These are phyloP conservation scores for Exophiala calicioides DNA, from an alignment of 2,329 filamentous ascomycete genomes.

Conservation along the genomic window DNA sequence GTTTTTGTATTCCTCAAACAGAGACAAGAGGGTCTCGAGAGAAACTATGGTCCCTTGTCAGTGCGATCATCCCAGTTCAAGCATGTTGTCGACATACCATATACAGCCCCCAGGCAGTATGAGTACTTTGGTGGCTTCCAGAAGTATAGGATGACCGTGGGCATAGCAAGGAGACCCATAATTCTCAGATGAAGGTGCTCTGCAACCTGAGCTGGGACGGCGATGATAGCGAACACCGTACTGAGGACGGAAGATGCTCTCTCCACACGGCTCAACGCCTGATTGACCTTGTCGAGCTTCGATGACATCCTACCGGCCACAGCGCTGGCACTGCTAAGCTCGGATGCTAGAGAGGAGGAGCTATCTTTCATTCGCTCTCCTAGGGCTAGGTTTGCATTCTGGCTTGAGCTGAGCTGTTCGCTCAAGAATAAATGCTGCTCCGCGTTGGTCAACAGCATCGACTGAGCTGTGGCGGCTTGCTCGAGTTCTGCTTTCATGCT, in stretches of 20 bases:
- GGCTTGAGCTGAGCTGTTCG: constrained; percentile 10
- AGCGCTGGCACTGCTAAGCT: constrained; percentile 18
- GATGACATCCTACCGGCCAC: constrained; percentile 16
- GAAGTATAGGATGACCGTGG: constrained; percentile 13
- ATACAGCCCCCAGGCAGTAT: constrained; percentile 16
- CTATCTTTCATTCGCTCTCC: constrained; percentile 13
- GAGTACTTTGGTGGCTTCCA: constrained; percentile 20
- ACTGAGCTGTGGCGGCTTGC: constrained; percentile 7
- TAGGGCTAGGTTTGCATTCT: constrained; percentile 14
- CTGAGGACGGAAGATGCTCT: constrained; percentile 18
- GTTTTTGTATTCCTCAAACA: constrained; percentile 12
- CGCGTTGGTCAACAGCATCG: constrained; percentile 8
- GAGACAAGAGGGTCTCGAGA: constrained; percentile 19
- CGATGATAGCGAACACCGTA: constrained; percentile 16
- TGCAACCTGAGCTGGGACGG: constrained; percentile 16
- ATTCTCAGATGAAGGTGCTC: constrained; percentile 20
- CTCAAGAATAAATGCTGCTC: constrained; percentile 16
- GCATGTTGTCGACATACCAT: constrained; percentile 12
- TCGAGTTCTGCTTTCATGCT: constrained; percentile 10
- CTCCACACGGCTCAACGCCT: constrained; percentile 20
- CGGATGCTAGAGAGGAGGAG: constrained; percentile 14
- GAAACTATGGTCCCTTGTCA: constrained; percentile 16
- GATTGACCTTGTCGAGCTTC: constrained; percentile 23
- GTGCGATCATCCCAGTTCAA: neutral
- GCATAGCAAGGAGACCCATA: constrained; percentile 14